These are phyloP conservation scores for Myxozyma vanderwaltii DNA, from an alignment of 805 yeast genomes.

Conservation along the genomic window DNA sequence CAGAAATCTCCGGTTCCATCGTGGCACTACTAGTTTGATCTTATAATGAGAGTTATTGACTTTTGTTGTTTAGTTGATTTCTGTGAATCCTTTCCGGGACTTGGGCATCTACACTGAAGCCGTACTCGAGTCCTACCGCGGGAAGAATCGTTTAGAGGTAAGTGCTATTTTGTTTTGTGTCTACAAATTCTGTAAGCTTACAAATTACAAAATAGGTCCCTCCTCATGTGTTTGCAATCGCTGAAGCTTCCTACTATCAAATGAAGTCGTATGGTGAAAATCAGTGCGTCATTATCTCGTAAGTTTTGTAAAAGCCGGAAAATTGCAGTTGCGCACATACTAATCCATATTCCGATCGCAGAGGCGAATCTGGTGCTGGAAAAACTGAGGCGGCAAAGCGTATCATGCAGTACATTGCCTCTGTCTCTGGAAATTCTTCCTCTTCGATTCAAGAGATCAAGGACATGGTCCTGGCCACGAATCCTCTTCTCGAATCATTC, in stretches of 20 bases:
- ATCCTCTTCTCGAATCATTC: conserved; percentile 85
- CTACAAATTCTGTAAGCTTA: background rate
- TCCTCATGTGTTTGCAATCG: conserved; percentile 97
- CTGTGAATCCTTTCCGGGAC: conserved; percentile 95
- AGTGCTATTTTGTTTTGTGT: background rate
- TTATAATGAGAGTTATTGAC: background rate
- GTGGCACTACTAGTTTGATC: background rate
- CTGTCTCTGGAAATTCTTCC: conserved; percentile 68
- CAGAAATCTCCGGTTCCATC: background rate
- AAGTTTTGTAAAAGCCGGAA: background rate
- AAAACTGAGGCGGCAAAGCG: conserved; percentile 97
- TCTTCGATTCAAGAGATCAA: conserved; percentile 81
- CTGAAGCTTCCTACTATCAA: conserved; percentile 94
- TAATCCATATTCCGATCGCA: conserved; percentile 39
- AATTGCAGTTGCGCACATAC: conserved; percentile 38
- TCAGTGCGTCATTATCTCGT: conserved; percentile 87
- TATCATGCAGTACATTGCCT: conserved; percentile 86
- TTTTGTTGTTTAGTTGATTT: conserved; percentile 55
- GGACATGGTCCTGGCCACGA: conserved; percentile 97
- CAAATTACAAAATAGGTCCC: conserved; percentile 49
- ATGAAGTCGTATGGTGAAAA: conserved; percentile 91
- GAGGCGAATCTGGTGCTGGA: conserved; percentile 99
- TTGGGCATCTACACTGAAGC: conserved; percentile 90
- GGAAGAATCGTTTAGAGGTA: conserved; percentile 89
- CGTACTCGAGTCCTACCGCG: conserved; percentile 73